Percentiles rank a stretch among this genome's conserved stretches.
Evolutionary conservation across 208 protist species (phyloP).

Genomic region (Trichomonas gallinae): DNA sequence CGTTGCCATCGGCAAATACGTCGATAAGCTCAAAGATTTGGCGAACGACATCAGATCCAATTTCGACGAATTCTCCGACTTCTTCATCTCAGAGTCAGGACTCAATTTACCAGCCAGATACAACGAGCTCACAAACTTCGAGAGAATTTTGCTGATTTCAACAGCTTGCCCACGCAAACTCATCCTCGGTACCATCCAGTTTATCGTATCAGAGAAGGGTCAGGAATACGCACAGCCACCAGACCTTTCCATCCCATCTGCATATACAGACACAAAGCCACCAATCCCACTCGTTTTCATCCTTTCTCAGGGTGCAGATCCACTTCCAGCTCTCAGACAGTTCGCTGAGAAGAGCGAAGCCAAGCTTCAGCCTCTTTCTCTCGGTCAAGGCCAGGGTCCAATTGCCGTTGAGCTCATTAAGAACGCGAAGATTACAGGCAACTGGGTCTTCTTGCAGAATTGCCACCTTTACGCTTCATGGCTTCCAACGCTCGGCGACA

Average conservation of each 20-base stretch:
- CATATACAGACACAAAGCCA: slow-evolving; percentile 38
- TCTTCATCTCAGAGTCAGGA: slow-evolving; percentile 49
- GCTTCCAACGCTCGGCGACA: slow-evolving; percentile 64
- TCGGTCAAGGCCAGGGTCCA: background rate
- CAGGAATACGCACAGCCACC: slow-evolving; percentile 37
- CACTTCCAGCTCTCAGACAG: background rate
- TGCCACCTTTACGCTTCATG: slow-evolving; percentile 74
- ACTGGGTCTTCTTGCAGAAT: slow-evolving; percentile 85
- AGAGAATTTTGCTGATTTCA: background rate
- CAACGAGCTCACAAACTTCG: slow-evolving; percentile 42
- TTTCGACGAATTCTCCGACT: slow-evolving; percentile 37
- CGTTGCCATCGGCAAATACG: slow-evolving; percentile 25
- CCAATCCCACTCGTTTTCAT: slow-evolving; percentile 80
- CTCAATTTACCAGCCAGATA: slow-evolving; percentile 53
- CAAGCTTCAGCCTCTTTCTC: background rate
- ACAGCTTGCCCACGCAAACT: background rate
- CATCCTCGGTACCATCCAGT: background rate
- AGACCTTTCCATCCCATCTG: slow-evolving; percentile 36
- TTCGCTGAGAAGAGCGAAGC: background rate
- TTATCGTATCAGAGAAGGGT: slow-evolving; percentile 33
- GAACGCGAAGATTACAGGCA: slow-evolving; percentile 54
- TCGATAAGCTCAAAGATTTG: slow-evolving; percentile 50
- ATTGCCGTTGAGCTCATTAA: slow-evolving; percentile 57
- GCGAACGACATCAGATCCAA: slow-evolving; percentile 86
- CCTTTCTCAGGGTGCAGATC: background rate